Percentiles rank a stretch among this genome's conserved stretches.
These are phyloP conservation scores for Chaetomium olivaceum DNA, from an alignment of 2,329 filamentous ascomycete species.

Conservation along the genomic window DNA sequence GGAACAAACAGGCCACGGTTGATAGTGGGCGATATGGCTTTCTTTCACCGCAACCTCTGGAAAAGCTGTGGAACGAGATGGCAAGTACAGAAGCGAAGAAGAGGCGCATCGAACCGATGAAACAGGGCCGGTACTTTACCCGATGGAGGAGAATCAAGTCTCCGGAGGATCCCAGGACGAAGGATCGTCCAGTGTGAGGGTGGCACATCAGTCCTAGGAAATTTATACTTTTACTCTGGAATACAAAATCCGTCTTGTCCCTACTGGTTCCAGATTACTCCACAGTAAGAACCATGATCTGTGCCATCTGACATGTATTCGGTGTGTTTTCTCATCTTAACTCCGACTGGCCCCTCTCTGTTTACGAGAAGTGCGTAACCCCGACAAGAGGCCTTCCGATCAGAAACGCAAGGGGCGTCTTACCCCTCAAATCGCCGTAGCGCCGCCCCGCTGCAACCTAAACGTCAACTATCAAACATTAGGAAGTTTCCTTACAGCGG, in stretches of 20 bases:
- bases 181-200: conserved; percentile 6
- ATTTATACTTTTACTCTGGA: neutral
- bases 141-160: conserved; percentile 11
- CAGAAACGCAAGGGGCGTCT: neutral
- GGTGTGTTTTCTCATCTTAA: too few relatives aligned
- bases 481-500: too few relatives aligned
- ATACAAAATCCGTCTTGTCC: neutral
- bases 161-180: conserved; percentile 10
- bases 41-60: neutral
- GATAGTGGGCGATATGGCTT: neutral
- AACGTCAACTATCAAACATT: neutral
- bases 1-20: neutral
- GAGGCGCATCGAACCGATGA: conserved; percentile 9
- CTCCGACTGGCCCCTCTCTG: too few relatives aligned
- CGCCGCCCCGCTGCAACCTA: neutral
- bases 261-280: too few relatives aligned
- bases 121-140: conserved; percentile 13
- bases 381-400: neutral
- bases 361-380: neutral
- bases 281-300: neutral
- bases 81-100: conserved; percentile 11
- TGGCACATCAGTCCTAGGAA: neutral
- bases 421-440: neutral
- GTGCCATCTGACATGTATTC: too few relatives aligned
- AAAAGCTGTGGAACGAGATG: neutral